Conservation (phyloP, 192 early-diverging fungal genomes). For the Paraglomus brasilianum region DNA sequence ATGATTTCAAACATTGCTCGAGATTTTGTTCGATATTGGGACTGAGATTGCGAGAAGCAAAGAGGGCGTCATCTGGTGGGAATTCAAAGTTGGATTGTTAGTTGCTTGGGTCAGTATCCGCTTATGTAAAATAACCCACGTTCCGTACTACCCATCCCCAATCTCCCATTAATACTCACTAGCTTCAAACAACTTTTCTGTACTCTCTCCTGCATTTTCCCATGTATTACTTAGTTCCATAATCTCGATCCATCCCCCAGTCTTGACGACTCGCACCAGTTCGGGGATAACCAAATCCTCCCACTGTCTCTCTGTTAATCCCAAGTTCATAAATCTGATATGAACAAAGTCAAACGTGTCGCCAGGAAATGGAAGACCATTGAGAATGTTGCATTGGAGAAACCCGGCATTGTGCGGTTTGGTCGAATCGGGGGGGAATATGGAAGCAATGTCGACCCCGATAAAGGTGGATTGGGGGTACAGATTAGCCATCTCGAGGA, state of each 20-base stretch:
- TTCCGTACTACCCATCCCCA: too few species aligned
- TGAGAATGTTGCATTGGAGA: constrained; percentile 38
- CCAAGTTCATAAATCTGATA: constrained; percentile 39
- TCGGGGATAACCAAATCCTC: constrained; percentile 31
- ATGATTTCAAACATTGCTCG: background rate
- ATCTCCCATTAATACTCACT: too few species aligned
- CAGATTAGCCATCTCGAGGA: constrained; percentile 31
- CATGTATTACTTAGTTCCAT: constrained; percentile 28
- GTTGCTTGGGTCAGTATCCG: too few species aligned
- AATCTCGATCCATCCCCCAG: constrained; percentile 42
- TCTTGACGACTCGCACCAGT: constrained; percentile 38
- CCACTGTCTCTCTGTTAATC: constrained; percentile 41
- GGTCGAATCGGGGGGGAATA: constrained; percentile 26
- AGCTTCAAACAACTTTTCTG: too few species aligned
- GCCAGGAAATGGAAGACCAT: constrained; percentile 41
- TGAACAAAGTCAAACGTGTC: constrained; percentile 47
- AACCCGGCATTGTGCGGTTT: constrained; percentile 24
- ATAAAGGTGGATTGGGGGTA: constrained; percentile 15
- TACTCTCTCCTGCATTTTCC: too few species aligned
- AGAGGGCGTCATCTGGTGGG: too few species aligned
- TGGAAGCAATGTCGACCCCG: constrained; percentile 20
- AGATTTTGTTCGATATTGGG: background rate
- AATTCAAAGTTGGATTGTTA: too few species aligned
- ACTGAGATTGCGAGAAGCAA: too few species aligned
- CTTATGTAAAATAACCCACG: too few species aligned